Percentiles rank a stretch among this genome's conserved stretches.
Conservation (phyloP, 2,329 filamentous ascomycete species). For the Hortaea werneckii region DNA sequence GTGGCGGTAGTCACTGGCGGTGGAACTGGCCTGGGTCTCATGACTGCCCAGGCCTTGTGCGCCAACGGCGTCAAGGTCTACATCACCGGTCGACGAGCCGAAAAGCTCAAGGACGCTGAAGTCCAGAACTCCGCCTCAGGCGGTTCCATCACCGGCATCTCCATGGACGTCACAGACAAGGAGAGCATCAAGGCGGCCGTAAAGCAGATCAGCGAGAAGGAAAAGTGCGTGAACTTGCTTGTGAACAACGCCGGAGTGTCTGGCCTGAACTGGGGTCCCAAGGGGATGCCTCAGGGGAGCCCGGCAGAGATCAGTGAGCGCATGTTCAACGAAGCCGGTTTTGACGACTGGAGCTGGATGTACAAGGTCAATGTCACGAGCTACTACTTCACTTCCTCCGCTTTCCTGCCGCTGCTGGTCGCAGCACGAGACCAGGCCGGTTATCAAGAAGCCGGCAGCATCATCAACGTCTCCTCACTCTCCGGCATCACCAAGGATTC, state of each 20-base stretch:
- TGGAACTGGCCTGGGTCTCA: slow-evolving; percentile 38
- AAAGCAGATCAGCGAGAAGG: slow-evolving; percentile 16
- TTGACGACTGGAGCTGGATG: slow-evolving; percentile 34
- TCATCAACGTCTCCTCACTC: slow-evolving; percentile 38
- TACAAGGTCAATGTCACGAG: slow-evolving; percentile 38
- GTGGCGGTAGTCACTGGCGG: slow-evolving; percentile 36
- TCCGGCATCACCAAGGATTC: slow-evolving; percentile 35
- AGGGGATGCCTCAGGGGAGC: slow-evolving; percentile 14
- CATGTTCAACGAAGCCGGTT: slow-evolving; percentile 33
- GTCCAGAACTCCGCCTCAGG: slow-evolving; percentile 47
- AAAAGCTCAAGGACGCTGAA: slow-evolving; percentile 34
- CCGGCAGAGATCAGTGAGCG: slow-evolving; percentile 49
- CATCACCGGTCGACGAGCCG: slow-evolving; percentile 36
- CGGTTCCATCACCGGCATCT: slow-evolving; percentile 41
- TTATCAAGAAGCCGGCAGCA: slow-evolving; percentile 30
- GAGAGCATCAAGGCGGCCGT: slow-evolving; percentile 17
- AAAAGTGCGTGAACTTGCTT: slow-evolving; percentile 23
- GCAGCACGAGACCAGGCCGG: slow-evolving; percentile 31
- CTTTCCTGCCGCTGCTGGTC: slow-evolving; percentile 35
- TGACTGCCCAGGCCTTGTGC: slow-evolving; percentile 37
- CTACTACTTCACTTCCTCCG: slow-evolving; percentile 36
- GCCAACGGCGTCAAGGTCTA: slow-evolving; percentile 41
- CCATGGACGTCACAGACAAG: slow-evolving; percentile 26
- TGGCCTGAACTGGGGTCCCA: slow-evolving; percentile 17
- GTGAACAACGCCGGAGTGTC: slow-evolving; percentile 25